phyloP scores from a whole-genome alignment of 179 eudicot genomes.

The Beta lomatogona region DNA sequence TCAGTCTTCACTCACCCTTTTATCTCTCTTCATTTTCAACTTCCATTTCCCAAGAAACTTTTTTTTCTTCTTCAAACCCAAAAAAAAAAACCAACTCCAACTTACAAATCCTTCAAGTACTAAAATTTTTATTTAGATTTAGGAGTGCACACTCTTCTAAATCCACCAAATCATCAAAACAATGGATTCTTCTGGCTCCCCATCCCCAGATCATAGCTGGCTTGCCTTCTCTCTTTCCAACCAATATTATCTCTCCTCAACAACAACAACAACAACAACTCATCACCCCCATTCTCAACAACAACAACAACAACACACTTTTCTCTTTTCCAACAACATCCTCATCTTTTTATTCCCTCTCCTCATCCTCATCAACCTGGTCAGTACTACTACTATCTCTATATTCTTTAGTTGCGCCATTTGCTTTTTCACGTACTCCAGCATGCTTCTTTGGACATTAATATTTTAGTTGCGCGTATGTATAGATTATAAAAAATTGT shows the following conservation, averaged over 20 bases:
- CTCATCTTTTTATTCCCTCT: slow-evolving; percentile 2
- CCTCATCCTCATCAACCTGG: slow-evolving; percentile 17
- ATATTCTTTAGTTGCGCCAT: too few relatives aligned
- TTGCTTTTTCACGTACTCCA: too few relatives aligned
- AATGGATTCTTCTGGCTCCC: slow-evolving; percentile 33
- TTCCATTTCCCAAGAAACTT: slow-evolving; percentile 19
- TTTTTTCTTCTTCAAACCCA: slow-evolving; percentile 7
- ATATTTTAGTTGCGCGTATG: too few relatives aligned
- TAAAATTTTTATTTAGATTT: background rate
- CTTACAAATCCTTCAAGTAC: background rate
- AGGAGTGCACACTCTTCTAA: background rate
- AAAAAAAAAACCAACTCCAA: background rate
- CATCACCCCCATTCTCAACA: background rate
- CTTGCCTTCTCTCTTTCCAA: slow-evolving; percentile 37
- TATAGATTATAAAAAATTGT: too few relatives aligned
- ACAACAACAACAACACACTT: slow-evolving; percentile 18
- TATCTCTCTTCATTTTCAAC: slow-evolving; percentile 22
- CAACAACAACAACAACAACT: background rate
- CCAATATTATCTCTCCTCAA: slow-evolving; percentile 25
- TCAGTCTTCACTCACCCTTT: background rate
- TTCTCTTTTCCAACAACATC: slow-evolving; percentile 30
- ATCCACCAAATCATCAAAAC: background rate
- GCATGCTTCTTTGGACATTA: too few relatives aligned
- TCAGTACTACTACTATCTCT: background rate
- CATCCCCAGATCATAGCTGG: slow-evolving; percentile 37